Evolutionary conservation across 2,329 filamentous ascomycete species (phyloP).

Genomic region (Sclerotinia spermophila): DNA sequence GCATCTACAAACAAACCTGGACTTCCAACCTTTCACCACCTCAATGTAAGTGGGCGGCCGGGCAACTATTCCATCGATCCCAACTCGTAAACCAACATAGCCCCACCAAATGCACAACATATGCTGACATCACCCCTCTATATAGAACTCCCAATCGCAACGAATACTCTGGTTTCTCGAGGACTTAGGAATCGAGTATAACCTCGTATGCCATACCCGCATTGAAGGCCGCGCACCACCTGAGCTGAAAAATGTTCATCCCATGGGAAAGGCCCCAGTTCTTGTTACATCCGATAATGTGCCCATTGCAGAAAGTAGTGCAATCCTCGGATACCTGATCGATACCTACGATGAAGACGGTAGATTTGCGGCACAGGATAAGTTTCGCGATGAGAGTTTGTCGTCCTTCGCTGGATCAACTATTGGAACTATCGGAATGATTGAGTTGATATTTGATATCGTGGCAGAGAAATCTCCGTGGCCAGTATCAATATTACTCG

Average conservation of each 20-base stretch:
- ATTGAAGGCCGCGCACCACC: conserved; percentile 56
- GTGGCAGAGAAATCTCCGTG: conserved; percentile 25
- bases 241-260: conserved; percentile 67
- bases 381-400: conserved; percentile 35
- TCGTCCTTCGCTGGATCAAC: conserved; percentile 20
- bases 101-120: background rate
- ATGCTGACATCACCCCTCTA: background rate
- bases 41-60: conserved; percentile 28
- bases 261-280: conserved; percentile 80
- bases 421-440: background rate
- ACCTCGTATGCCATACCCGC: conserved; percentile 61
- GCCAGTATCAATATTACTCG: conserved; percentile 29
- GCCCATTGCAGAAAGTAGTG: conserved; percentile 34
- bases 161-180: conserved; percentile 67
- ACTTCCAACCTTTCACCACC: conserved; percentile 31
- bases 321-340: conserved; percentile 37
- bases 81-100: background rate
- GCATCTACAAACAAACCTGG: background rate
- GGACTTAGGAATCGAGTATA: conserved; percentile 68
- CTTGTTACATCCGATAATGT: conserved; percentile 43
- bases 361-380: conserved; percentile 33
- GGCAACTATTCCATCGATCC: background rate
- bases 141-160: conserved; percentile 61
- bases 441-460: conserved; percentile 17
- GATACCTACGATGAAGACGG: conserved; percentile 35